A percentile compares a stretch with the other conserved stretches of the same genome.
These are phyloP conservation scores for Pseudognaphalium luteoalbum DNA, from an alignment of 129 eudicot genomes.

Conservation along the genomic window DNA sequence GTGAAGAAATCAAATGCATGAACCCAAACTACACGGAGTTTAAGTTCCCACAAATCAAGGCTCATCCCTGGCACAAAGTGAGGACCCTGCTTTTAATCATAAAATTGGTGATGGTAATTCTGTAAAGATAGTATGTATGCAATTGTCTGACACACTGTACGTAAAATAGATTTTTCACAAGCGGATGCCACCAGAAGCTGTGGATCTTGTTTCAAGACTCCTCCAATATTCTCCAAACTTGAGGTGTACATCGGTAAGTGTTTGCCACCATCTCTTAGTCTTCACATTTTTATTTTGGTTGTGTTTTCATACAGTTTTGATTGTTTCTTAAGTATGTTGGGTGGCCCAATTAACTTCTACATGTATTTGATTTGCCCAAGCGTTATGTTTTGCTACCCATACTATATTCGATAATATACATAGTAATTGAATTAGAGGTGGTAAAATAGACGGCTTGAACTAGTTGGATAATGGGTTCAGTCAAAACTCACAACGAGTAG, in stretches of 20 bases:
- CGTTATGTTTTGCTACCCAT: too few species aligned
- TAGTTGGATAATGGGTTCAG: too few species aligned
- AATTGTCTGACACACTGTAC: neutral
- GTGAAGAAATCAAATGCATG: constrained; percentile 72
- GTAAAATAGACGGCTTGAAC: too few species aligned
- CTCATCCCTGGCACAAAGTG: constrained; percentile 73
- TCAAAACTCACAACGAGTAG: too few species aligned
- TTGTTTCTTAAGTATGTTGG: neutral
- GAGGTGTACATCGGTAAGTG: constrained; percentile 66
- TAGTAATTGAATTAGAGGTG: too few species aligned
- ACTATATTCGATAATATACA: too few species aligned
- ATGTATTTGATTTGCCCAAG: too few species aligned
- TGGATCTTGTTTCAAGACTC: constrained; percentile 61
- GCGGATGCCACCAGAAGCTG: constrained; percentile 65
- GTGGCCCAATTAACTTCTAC: neutral
- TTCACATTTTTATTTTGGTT: too few species aligned
- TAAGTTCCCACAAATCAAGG: constrained; percentile 59
- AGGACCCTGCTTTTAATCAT: neutral
- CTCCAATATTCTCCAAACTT: constrained; percentile 62
- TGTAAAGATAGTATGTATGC: neutral
- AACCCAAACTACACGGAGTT: constrained; percentile 70
- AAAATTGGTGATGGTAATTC: neutral
- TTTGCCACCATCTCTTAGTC: neutral
- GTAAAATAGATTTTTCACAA: constrained; percentile 56
- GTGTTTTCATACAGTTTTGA: neutral